These are phyloP conservation scores for Phytophthora citrophthora DNA, from an alignment of 352 stramenopile genomes.

Conservation along the genomic window DNA sequence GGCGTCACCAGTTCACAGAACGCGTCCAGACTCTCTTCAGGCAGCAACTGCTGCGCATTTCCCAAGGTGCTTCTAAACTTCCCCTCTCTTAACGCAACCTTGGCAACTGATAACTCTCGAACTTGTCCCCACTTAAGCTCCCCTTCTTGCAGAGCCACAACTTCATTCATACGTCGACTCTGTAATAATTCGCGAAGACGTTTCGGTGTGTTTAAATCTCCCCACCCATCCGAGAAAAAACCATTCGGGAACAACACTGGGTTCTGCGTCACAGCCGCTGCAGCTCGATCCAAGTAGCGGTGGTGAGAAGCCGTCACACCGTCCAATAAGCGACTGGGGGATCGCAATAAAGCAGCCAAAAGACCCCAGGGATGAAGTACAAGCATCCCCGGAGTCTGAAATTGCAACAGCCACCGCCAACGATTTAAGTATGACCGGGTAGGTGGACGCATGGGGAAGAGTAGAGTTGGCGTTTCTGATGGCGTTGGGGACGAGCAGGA, in stretches of 20 bases:
- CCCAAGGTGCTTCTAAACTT: conserved; percentile 67
- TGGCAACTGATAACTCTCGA: conserved; percentile 32
- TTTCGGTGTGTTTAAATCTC: conserved; percentile 66
- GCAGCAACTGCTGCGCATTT: conserved; percentile 63
- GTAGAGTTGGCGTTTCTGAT: background rate
- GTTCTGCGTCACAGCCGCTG: conserved; percentile 78
- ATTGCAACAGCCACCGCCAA: conserved; percentile 33
- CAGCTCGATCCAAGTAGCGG: conserved; percentile 68
- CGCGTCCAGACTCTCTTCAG: conserved; percentile 57
- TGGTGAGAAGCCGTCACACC: conserved; percentile 67
- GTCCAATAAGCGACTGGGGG: conserved; percentile 65
- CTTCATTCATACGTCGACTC: conserved; percentile 69
- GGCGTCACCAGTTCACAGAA: conserved; percentile 79
- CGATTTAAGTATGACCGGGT: conserved; percentile 1
- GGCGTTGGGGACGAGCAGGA: background rate
- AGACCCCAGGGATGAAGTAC: conserved; percentile 68
- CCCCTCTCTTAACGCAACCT: conserved; percentile 55
- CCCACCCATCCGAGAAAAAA: conserved; percentile 86
- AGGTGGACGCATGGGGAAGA: conserved; percentile 12
- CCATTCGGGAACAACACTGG: conserved; percentile 75
- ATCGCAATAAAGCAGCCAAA: conserved; percentile 58
- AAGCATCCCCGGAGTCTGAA: conserved; percentile 28
- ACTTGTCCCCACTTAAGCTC: conserved; percentile 45
- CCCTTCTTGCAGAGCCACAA: conserved; percentile 36
- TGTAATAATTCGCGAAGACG: conserved; percentile 63